Base-by-base conservation (phyloP, 306 rosid species). In the Mucuna pruriens region DNA sequence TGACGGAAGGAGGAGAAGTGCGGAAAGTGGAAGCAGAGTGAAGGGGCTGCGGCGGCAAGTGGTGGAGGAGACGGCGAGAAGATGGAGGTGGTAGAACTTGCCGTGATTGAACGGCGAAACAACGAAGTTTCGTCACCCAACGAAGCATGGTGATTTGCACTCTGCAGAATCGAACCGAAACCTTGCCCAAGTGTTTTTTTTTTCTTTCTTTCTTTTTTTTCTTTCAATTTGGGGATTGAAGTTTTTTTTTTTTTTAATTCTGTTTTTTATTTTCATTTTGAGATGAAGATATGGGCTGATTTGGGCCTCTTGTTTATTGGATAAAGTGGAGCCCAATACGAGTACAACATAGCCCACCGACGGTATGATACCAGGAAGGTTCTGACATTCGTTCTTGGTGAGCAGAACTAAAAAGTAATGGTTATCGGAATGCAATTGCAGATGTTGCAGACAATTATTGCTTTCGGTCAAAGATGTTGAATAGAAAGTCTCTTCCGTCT, bases 1-100 rank as follows among this genome's bases (percentile, higher is more conserved):
- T 79, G 84, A 92, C 71, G 81, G 77, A 82, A 45, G 89, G 67
- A 71, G 58, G 83, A 51, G 77, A 33, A 82, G 22, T 72, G 90
- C 74, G 78, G 82, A 58, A 72, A 62, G 57, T 70, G 23, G 90
- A 77, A 83, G 92, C 75, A 61, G 79, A 78, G 69, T 58, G 90
- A 78, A 89, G 81, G 11, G 88, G 87, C 16, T 44, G 83, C 34
- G 85, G 79, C 61, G 88, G 76, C 54, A 86, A 65, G 39, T 90
- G 85, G 80, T 92, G 93, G 58, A 88, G 74, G 52, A 88, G 77
- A 73, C 93, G 88, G 46, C 89, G 90, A 22, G 85, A 89, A 25
- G 90, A 74, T 17, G 81, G 52, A 39, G 84, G 40, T 1, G 87
- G 78, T 0, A 86, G 82, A 71, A 83, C 11, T 20, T 80, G 89